Conservation (phyloP, 1,284 basidiomycete species). For the Moesziomyces sp. region DNA sequence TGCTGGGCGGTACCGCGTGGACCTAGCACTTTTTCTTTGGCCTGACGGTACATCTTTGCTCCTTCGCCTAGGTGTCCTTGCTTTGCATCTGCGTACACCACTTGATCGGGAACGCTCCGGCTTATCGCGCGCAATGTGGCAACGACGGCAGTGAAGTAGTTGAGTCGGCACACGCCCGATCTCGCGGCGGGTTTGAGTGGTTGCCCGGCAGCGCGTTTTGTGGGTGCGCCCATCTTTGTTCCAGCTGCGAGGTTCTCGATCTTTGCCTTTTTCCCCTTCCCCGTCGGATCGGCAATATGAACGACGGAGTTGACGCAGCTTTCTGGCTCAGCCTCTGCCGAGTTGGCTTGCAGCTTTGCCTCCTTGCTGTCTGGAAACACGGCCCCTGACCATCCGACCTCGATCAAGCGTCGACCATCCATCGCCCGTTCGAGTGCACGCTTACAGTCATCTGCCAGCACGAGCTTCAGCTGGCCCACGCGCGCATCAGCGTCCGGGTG, state of each 20-base stretch:
- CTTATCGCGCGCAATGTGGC: neutral
- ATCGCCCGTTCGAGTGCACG: slow-evolving; percentile 11
- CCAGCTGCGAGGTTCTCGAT: slow-evolving; percentile 33
- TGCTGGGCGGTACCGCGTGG: slow-evolving; percentile 3
- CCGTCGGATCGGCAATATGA: neutral
- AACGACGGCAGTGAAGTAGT: slow-evolving; percentile 12
- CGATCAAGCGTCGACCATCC: neutral
- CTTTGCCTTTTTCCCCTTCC: neutral
- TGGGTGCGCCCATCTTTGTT: slow-evolving; percentile 34
- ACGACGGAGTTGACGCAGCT: slow-evolving; percentile 31
- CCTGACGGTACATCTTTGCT: slow-evolving; percentile 9
- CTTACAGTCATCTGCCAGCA: slow-evolving; percentile 15
- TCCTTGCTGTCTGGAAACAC: slow-evolving; percentile 25
- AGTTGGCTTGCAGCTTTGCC: slow-evolving; percentile 7
- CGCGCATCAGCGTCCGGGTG: neutral
- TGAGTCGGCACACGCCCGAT: slow-evolving; percentile 28
- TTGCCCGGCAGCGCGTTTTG: slow-evolving; percentile 9
- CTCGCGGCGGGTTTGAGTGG: slow-evolving; percentile 26
- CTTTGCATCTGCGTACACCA: slow-evolving; percentile 28
- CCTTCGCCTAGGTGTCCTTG: slow-evolving; percentile 12
- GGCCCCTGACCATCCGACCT: slow-evolving; percentile 9
- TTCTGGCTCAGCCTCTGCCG: slow-evolving; percentile 8
- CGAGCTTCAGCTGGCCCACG: slow-evolving; percentile 5
- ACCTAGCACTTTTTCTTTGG: slow-evolving; percentile 25
- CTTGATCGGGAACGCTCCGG: neutral